Base-by-base conservation (phyloP, 2,329 filamentous ascomycete genomes). In the Fusarium secorum region DNA sequence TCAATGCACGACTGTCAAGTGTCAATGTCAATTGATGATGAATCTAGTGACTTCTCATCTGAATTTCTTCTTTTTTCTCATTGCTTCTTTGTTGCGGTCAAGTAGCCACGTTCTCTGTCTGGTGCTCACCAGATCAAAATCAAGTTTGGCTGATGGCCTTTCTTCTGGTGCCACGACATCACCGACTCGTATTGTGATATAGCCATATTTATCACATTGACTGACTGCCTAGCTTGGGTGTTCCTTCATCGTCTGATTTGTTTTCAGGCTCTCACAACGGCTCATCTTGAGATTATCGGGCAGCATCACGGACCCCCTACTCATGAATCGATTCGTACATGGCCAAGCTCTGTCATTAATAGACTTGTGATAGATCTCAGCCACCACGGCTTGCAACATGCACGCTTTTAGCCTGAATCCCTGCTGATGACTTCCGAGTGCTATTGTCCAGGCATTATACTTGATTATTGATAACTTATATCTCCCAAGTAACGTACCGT, bases 311-410 rank as follows among this genome's bases (percentile, higher is more conserved):
- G 44, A 44, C 32, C 41, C 41, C 35, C 20, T 45, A 35, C 32
- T 28, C 46, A 66, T 66, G 35, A 62, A 51, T 46, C 52, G 26
- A 68, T 35, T 56, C 35, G 38, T 63, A 44, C 49, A 51, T 49
- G 42, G 53, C 39, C 61, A 53, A 60, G 61, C 30, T 53, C 39
- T 51, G 45, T 60, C 63, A 58, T 58, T 62, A 55, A 60, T 51
- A 64, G 45, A 72, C 70, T 60, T 64, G 56, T 71, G 65, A 74
- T 70, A 72, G 73, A 74, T 74, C 64, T 75, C 68, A 73, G 69
- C 72, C 68, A 64, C 66, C 32, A 41, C 61, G 63, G 68, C 44
- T 60, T 72, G 65, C 36, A 60, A 66, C 62, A 44, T 33, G 41
- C n/a, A 52, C 56, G 24, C 48, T 51, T 66, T 67, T 66, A 63